Percentiles rank a stretch among this genome's conserved stretches.
These are phyloP conservation scores for Lasiodiplodia sp. DNA, from an alignment of 2,329 filamentous ascomycete species.

Conservation along the genomic window DNA sequence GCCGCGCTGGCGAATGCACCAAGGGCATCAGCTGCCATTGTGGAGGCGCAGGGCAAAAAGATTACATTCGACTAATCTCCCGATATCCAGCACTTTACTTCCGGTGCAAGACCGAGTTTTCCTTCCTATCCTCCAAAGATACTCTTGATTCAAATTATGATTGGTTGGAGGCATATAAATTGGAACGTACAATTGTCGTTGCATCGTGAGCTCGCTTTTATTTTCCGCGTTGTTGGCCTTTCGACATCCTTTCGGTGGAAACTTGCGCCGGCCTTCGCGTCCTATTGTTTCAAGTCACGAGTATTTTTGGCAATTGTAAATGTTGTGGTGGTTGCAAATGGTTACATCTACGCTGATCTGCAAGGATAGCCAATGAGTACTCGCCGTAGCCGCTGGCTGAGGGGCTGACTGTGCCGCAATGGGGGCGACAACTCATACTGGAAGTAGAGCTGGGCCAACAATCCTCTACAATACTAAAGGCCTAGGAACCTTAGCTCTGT, in stretches of 20 bases:
- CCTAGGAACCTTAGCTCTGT: not conserved
- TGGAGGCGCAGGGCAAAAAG: constrained; percentile 81
- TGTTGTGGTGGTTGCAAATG: not conserved
- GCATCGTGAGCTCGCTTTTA: too few species aligned
- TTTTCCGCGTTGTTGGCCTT: too few species aligned
- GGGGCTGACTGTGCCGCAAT: not conserved
- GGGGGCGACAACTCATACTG: not conserved
- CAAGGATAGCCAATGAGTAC: not conserved
- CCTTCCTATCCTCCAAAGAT: not conserved
- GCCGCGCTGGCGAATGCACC: constrained; percentile 56
- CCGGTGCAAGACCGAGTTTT: not conserved
- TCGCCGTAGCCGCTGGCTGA: not conserved
- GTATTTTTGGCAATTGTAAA: not conserved
- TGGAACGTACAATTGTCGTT: too few species aligned
- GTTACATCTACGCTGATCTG: not conserved
- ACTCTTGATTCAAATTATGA: not conserved
- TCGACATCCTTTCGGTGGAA: too few species aligned
- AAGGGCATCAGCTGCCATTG: constrained; percentile 79
- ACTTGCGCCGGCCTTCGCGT: not conserved
- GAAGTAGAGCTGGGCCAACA: not conserved
- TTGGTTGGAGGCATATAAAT: not conserved
- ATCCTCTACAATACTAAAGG: not conserved
- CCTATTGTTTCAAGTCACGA: not conserved
- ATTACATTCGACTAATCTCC: constrained; percentile 72
- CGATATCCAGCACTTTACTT: not conserved